Conservation (phyloP, 2,329 filamentous ascomycete species). For the Ascocoryne sarcoides region DNA sequence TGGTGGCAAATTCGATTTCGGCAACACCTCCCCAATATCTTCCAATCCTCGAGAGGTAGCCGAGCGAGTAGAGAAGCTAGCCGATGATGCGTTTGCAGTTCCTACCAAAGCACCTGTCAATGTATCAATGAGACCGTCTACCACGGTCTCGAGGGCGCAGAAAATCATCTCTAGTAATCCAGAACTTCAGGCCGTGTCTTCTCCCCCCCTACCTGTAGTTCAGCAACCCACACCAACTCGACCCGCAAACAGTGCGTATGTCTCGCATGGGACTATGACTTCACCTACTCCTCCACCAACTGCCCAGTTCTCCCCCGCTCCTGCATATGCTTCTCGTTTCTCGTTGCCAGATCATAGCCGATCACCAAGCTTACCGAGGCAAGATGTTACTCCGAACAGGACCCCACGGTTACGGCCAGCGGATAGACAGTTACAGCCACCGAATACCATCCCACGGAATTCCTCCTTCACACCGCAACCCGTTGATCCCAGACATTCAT, state of each 20-base stretch:
- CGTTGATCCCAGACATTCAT: slow-evolving; percentile 34
- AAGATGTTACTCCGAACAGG: slow-evolving; percentile 16
- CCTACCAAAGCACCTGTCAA: slow-evolving; percentile 7
- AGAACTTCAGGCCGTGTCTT: slow-evolving; percentile 39
- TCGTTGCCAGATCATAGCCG: slow-evolving; percentile 34
- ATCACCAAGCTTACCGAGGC: slow-evolving; percentile 40
- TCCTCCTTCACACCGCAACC: slow-evolving; percentile 30
- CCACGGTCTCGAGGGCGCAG: slow-evolving; percentile 48
- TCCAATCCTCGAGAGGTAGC: slow-evolving; percentile 46
- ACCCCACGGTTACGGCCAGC: slow-evolving; percentile 17
- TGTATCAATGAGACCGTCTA: slow-evolving; percentile 10
- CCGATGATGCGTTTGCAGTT: slow-evolving; percentile 70
- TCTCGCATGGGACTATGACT: slow-evolving; percentile 77
- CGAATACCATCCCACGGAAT: slow-evolving; percentile 14
- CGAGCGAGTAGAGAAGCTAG: slow-evolving; percentile 65
- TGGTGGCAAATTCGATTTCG: slow-evolving; percentile 77
- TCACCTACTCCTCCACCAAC: slow-evolving; percentile 39
- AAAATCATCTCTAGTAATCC: slow-evolving; percentile 55
- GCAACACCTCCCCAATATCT: slow-evolving; percentile 43
- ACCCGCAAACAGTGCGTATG: slow-evolving; percentile 37
- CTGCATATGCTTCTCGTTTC: slow-evolving; percentile 18
- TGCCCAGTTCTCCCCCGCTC: slow-evolving; percentile 18
- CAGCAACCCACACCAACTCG: slow-evolving; percentile 26
- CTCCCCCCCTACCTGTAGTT: slow-evolving; percentile 33
- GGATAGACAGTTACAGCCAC: slow-evolving; percentile 9